Percentiles rank a stretch among this genome's conserved stretches.
Conservation (phyloP, 2,329 filamentous ascomycete species). For the Phaeoacremonium minimum region DNA sequence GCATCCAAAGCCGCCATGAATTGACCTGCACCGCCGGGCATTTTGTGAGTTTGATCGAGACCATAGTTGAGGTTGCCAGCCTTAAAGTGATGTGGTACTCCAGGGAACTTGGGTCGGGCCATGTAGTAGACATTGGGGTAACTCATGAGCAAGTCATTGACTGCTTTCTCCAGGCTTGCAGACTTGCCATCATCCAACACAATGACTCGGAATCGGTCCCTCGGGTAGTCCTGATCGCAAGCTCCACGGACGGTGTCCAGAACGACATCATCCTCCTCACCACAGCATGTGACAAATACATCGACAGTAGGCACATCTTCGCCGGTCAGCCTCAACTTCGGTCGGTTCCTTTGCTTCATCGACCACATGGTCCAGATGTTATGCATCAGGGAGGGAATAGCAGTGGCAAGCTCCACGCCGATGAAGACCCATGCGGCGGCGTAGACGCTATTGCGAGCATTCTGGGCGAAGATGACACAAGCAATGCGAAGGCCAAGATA, state of each 20-base stretch:
- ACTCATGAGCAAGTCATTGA: neutral
- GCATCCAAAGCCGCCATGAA: slow-evolving; percentile 62
- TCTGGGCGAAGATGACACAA: slow-evolving; percentile 48
- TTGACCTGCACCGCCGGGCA: slow-evolving; percentile 50
- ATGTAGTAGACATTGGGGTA: slow-evolving; percentile 47
- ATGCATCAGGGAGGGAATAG: slow-evolving; percentile 51
- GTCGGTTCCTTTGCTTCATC: slow-evolving; percentile 44
- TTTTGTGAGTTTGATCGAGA: slow-evolving; percentile 41
- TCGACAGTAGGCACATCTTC: slow-evolving; percentile 50
- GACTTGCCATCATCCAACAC: slow-evolving; percentile 50
- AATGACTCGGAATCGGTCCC: slow-evolving; percentile 46
- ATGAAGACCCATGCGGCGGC: slow-evolving; percentile 54
- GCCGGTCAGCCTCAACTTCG: slow-evolving; percentile 46
- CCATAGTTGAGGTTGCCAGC: slow-evolving; percentile 62
- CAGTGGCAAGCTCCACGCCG: slow-evolving; percentile 46
- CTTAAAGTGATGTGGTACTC: slow-evolving; percentile 29
- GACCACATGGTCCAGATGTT: slow-evolving; percentile 55
- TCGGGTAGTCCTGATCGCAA: slow-evolving; percentile 50
- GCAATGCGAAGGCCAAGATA: slow-evolving; percentile 48
- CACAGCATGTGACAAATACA: slow-evolving; percentile 53
- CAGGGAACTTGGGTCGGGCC: slow-evolving; percentile 29
- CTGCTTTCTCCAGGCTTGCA: neutral
- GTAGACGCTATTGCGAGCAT: slow-evolving; percentile 31
- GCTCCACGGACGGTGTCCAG: slow-evolving; percentile 52
- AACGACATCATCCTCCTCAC: slow-evolving; percentile 51